Evolutionary conservation across 495 filamentous ascomycete genomes (phyloP).

Genomic region (Neurospora cerealis): DNA sequence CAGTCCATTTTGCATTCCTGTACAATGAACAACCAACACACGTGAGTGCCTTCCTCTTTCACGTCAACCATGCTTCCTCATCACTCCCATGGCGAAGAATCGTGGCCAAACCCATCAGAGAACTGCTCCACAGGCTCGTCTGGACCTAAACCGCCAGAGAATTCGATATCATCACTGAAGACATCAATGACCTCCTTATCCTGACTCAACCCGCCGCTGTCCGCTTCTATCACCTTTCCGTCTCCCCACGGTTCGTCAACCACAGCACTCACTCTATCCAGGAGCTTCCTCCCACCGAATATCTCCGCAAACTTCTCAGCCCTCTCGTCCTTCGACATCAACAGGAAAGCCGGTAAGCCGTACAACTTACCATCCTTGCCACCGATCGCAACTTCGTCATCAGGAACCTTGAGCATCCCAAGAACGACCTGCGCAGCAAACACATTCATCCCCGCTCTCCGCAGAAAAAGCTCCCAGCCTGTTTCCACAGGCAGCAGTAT

Average conservation of each 20-base stretch:
- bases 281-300: constrained; percentile 42
- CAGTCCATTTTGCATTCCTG: not conserved
- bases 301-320: constrained; percentile 31
- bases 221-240: not conserved
- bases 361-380: constrained; percentile 11
- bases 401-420: constrained; percentile 34
- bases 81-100: not conserved
- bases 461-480: constrained; percentile 65
- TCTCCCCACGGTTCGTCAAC: constrained; percentile 27
- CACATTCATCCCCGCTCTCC: constrained; percentile 65
- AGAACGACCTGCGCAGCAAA: constrained; percentile 69
- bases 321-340: constrained; percentile 43
- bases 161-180: not conserved
- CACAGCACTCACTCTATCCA: constrained; percentile 38
- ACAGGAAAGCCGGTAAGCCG: constrained; percentile 48
- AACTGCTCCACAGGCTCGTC: not conserved
- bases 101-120: not conserved
- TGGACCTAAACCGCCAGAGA: not conserved
- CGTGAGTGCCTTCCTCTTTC: not conserved
- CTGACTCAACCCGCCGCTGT: not conserved
- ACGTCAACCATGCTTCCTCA: not conserved
- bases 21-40: not conserved
- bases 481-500: constrained; percentile 41
- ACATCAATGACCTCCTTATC: not conserved
- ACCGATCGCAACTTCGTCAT: constrained; percentile 9